phyloP scores from a whole-genome alignment of 2,329 filamentous ascomycete species.

The Verticillium klebahnii region DNA sequence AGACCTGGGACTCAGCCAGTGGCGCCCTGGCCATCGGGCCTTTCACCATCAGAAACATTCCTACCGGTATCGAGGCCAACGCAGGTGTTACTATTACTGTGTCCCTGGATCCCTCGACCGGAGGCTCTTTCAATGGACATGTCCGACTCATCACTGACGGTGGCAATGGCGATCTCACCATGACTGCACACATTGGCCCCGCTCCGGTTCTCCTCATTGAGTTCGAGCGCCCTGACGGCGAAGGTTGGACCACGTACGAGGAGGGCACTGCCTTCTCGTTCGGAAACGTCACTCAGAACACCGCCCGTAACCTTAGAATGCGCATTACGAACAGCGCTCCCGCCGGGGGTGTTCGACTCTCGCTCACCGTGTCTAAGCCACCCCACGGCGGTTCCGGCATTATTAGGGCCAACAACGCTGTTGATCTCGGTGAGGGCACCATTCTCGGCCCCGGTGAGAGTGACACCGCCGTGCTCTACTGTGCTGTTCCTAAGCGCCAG shows the following conservation, averaged over 20 bases:
- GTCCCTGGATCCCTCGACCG: constrained; percentile 38
- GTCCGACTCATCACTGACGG: constrained; percentile 42
- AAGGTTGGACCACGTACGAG: constrained; percentile 43
- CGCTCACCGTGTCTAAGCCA: constrained; percentile 56
- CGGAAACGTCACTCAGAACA: constrained; percentile 50
- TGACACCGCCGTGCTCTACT: constrained; percentile 47
- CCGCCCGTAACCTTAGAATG: constrained; percentile 40
- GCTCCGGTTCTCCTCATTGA: constrained; percentile 45
- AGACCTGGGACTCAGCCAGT: constrained; percentile 28
- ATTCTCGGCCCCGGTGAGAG: constrained; percentile 43
- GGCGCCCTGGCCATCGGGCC: constrained; percentile 35
- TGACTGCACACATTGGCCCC: constrained; percentile 44
- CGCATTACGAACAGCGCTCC: constrained; percentile 48
- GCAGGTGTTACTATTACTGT: constrained; percentile 34
- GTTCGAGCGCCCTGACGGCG: constrained; percentile 48
- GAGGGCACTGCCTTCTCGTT: constrained; percentile 43
- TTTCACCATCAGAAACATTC: constrained; percentile 45
- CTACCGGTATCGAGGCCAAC: constrained; percentile 35
- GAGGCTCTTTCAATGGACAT: constrained; percentile 46
- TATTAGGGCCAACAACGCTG: constrained; percentile 47
- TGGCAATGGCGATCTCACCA: constrained; percentile 41
- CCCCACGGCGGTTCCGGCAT: constrained; percentile 52
- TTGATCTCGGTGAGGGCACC: constrained; percentile 55
- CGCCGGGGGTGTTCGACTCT: constrained; percentile 39
- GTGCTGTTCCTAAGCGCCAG: constrained; percentile 51